These are phyloP conservation scores for Wallacemonas sp. DNA, from an alignment of 208 protist species.

Conservation along the genomic window DNA sequence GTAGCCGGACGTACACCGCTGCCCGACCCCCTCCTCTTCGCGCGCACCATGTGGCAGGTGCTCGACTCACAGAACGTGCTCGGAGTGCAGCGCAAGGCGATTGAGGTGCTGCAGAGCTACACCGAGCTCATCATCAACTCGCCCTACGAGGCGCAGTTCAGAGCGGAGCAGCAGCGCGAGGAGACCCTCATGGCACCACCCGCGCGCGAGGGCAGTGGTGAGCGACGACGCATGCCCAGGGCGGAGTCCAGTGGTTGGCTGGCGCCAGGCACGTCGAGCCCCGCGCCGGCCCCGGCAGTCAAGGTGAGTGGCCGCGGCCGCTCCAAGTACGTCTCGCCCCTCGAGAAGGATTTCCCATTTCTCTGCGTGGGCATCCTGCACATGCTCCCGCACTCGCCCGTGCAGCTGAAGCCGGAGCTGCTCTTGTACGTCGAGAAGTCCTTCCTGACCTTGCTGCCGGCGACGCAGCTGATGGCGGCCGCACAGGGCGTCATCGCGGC, in stretches of 20 bases:
- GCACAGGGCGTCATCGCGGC: conserved; percentile 42
- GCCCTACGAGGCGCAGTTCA: conserved; percentile 13
- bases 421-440: conserved; percentile 34
- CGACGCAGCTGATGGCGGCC: conserved; percentile 27
- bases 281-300: not conserved
- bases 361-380: conserved; percentile 34
- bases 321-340: conserved; percentile 11
- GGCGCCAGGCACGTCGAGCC: not conserved
- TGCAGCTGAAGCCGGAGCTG: conserved; percentile 40
- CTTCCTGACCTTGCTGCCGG: conserved; percentile 25
- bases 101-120: conserved; percentile 52
- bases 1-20: conserved; percentile 32
- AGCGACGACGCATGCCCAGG: not conserved
- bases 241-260: not conserved
- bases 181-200: conserved; percentile 1
- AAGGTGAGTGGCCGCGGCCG: conserved; percentile 11
- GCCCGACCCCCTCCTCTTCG: conserved; percentile 41
- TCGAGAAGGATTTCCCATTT: conserved; percentile 20
- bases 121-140: conserved; percentile 15
- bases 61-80: conserved; percentile 52
- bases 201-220: not conserved
- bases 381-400: conserved; percentile 34
- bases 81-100: conserved; percentile 73
- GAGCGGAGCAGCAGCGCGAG: conserved; percentile 13
- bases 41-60: conserved; percentile 39